Base-by-base conservation (phyloP, 805 yeast species). In the Ogataea methylovora region DNA sequence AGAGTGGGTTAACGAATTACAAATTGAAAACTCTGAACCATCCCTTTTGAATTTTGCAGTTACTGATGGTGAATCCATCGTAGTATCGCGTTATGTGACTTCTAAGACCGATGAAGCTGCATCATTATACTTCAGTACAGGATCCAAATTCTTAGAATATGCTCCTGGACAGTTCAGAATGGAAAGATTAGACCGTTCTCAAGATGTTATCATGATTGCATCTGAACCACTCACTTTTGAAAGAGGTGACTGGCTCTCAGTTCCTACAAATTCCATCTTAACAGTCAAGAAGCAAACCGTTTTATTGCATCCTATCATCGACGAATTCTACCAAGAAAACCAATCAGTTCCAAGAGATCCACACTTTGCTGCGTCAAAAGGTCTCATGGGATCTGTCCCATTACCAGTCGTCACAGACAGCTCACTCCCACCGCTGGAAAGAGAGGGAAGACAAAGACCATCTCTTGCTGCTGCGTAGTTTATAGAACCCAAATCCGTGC, bases 191-290 rank as follows among this genome's bases (percentile, higher is more conserved):
- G 94, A 88, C 57, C 70, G 97, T 35, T 83, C 92, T 8, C 97
- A 90, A 57, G 90, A 86, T 56, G 90, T 92, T 13, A 81, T 90
- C n/a, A 82, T 92, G 79, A 45, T 92, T 32, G 95, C 98, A 2
- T 82, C 94, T 13, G 98, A 92, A 53, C 98, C 98, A 0, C 67
- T 92, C 37, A 92, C 98, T 0, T 92, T 92, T 56, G 97, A 92
- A 61, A 65, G 98, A 36, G 90, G 88, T 26, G 98, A 92, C 59
- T 92, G 98, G 98, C 84, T 90, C 33, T 80, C 96, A 4, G 94
- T 92, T 1, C 97, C 97, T 2, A 83, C 97, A 1, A 92, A 92
- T 54, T 83, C 97, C 3, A 64, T 81, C 1, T 56, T 92, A 12
- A 84, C 95, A 0, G 77, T 92, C 39, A 79, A 76, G 43, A 79